A percentile compares a stretch with the other conserved stretches of the same genome.
Evolutionary conservation across 2,329 filamentous ascomycete species (phyloP).

Genomic region (Fusarium udum): DNA sequence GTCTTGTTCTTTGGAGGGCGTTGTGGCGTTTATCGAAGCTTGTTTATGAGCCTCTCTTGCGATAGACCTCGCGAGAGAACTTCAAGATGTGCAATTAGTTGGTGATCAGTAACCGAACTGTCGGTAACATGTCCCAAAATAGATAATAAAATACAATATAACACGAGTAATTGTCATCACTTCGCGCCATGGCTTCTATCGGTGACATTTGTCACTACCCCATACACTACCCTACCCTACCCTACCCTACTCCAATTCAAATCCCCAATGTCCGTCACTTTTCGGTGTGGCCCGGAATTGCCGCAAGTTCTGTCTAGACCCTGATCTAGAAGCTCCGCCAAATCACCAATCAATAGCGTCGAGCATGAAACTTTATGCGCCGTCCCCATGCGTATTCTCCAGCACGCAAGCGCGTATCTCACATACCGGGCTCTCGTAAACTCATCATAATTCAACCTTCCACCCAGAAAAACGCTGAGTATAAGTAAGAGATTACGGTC

Average conservation of each 20-base stretch:
- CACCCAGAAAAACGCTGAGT: neutral
- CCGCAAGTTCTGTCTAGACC: neutral
- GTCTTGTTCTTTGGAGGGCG: neutral
- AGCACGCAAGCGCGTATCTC: constrained; percentile 15
- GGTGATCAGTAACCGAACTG: neutral
- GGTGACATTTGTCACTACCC: neutral
- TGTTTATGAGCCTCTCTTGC: neutral
- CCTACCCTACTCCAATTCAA: neutral
- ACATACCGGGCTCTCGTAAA: neutral
- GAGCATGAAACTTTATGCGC: neutral
- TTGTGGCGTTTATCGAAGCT: neutral
- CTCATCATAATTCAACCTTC: neutral
- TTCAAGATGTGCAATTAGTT: neutral
- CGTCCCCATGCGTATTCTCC: neutral
- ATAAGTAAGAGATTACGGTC: neutral
- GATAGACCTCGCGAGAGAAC: accelerated
- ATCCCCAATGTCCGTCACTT: neutral
- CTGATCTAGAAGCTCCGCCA: neutral
- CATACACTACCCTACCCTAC: neutral
- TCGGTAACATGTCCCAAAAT: neutral
- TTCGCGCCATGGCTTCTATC: neutral
- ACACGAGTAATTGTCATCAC: neutral
- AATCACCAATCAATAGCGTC: constrained; percentile 3
- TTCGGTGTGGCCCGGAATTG: neutral
- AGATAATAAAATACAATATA: neutral